These are phyloP conservation scores for Neurospora sp. DNA, from an alignment of 495 filamentous ascomycete genomes.

Conservation along the genomic window DNA sequence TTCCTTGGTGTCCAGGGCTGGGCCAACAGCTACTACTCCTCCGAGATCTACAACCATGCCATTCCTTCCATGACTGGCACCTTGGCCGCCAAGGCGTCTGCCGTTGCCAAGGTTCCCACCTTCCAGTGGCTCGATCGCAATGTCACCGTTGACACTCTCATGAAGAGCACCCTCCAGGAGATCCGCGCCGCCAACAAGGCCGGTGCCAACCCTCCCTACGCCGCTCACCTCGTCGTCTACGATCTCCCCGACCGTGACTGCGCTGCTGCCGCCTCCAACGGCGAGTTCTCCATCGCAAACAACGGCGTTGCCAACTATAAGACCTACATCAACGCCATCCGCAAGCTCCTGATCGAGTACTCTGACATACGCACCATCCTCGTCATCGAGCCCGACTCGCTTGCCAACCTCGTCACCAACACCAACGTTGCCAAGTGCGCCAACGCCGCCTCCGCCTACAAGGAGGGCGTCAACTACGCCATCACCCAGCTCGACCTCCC, in stretches of 20 bases:
- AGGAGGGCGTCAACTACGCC: constrained; percentile 60
- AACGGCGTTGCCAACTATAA: constrained; percentile 55
- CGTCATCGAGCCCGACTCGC: constrained; percentile 64
- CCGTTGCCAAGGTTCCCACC: constrained; percentile 57
- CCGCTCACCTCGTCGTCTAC: constrained; percentile 53
- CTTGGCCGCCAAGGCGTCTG: constrained; percentile 36
- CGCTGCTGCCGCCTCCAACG: constrained; percentile 65
- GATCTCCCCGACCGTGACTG: constrained; percentile 72
- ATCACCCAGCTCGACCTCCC: constrained; percentile 57
- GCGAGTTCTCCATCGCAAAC: constrained; percentile 52
- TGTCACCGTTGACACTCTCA: constrained; percentile 49
- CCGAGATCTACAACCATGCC: constrained; percentile 41
- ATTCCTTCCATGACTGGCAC: constrained; percentile 35
- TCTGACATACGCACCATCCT: constrained; percentile 44
- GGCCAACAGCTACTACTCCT: constrained; percentile 49
- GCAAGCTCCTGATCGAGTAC: constrained; percentile 40
- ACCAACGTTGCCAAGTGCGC: constrained; percentile 52
- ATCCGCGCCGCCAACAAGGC: constrained; percentile 47
- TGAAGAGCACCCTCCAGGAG: constrained; percentile 37
- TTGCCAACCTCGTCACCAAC: constrained; percentile 77
- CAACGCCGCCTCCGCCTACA: constrained; percentile 51
- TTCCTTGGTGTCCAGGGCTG: constrained; percentile 44
- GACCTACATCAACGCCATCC: constrained; percentile 62
- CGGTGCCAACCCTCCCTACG: constrained; percentile 32
- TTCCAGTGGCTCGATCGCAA: constrained; percentile 61